Evolutionary conservation across 2,329 filamentous ascomycete species (phyloP).

Genomic region (Fusarium mundagurra): DNA sequence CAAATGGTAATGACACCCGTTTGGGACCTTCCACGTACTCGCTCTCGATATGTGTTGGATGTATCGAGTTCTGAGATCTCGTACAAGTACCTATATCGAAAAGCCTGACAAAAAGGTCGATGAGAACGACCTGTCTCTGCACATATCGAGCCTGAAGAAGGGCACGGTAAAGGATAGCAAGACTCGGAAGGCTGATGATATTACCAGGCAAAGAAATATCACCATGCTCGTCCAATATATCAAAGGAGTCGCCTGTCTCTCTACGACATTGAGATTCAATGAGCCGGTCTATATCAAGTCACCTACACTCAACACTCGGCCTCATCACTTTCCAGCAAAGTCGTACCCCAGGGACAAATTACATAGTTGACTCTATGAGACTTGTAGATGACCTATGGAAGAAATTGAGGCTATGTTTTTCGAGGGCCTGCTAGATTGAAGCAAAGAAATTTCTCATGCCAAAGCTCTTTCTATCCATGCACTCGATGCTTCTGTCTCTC

Average conservation of each 20-base stretch:
- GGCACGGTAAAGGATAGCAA: neutral
- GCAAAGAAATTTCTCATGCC: slow-evolving; percentile 20
- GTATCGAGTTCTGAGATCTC: neutral
- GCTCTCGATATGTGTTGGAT: neutral
- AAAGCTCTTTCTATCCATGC: slow-evolving; percentile 1
- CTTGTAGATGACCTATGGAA: neutral
- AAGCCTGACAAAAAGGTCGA: no score
- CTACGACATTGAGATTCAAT: no score
- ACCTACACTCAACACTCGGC: no score
- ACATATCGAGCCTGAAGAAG: neutral
- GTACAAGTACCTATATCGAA: neutral
- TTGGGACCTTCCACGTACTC: neutral
- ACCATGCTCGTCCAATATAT: neutral
- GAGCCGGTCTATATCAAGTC: no score
- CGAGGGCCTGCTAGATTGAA: neutral
- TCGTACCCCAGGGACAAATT: no score
- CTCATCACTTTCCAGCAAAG: no score
- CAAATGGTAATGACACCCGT: neutral
- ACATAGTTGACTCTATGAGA: no score
- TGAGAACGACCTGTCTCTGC: neutral
- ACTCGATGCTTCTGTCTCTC: neutral
- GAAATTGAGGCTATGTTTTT: neutral
- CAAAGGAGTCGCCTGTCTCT: no score
- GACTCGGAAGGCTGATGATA: neutral
- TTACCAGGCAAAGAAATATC: neutral